Evolutionary conservation across 352 stramenopile genomes (phyloP).

Genomic region (Globisporangium emineosum): DNA sequence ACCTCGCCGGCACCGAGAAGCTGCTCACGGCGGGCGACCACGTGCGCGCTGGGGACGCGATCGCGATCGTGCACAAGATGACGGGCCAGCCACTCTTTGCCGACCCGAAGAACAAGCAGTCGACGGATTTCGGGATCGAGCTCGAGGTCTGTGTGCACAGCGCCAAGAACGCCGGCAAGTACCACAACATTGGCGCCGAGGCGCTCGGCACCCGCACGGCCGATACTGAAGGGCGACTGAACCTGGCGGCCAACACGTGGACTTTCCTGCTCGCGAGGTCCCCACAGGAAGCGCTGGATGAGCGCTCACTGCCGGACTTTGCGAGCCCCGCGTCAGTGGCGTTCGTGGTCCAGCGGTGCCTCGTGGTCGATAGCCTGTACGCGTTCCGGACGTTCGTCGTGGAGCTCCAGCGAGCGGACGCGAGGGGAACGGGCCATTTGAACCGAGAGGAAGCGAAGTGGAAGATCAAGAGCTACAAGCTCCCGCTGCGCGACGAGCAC

Average conservation of each 20-base stretch:
- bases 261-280: constrained; percentile 50
- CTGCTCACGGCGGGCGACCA: constrained; percentile 51
- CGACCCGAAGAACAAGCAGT: constrained; percentile 54
- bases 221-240: constrained; percentile 58
- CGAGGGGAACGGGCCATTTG: constrained; percentile 47
- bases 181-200: constrained; percentile 68
- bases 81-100: constrained; percentile 60
- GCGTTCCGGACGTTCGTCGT: constrained; percentile 51
- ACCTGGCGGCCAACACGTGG: constrained; percentile 60
- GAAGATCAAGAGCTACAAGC: constrained; percentile 42
- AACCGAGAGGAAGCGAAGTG: constrained; percentile 69
- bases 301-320: constrained; percentile 40
- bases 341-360: constrained; percentile 48
- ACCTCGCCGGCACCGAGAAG: constrained; percentile 64
- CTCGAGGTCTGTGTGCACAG: constrained; percentile 59
- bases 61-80: constrained; percentile 85
- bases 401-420: constrained; percentile 36
- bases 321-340: constrained; percentile 38
- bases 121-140: constrained; percentile 80
- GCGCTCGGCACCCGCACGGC: constrained; percentile 49
- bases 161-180: constrained; percentile 51
- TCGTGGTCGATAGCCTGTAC: constrained; percentile 58
- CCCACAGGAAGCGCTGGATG: constrained; percentile 37
- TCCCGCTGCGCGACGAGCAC: constrained; percentile 73
- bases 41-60: constrained; percentile 40